phyloP scores from a whole-genome alignment of 2,329 filamentous ascomycete species.

The Ilyonectria destructans region DNA sequence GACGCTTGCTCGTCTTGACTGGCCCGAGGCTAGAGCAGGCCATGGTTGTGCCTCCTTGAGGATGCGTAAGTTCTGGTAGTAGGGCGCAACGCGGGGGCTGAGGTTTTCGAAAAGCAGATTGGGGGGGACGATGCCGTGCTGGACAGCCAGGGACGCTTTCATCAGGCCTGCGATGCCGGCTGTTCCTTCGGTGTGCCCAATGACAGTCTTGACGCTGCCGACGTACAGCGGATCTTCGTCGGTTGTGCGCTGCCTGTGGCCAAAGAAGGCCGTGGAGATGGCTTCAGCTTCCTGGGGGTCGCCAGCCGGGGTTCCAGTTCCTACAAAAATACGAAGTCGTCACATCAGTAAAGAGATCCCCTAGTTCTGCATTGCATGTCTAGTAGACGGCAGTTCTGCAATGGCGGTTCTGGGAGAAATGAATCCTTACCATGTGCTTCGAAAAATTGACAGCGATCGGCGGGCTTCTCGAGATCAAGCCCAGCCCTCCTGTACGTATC shows the following conservation, averaged over 20 bases:
- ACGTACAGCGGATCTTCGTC: constrained; percentile 18
- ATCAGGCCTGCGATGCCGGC: constrained; percentile 12
- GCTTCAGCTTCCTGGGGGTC: constrained; percentile 36
- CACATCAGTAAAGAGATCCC: too few species aligned
- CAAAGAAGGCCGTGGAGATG: constrained; percentile 20
- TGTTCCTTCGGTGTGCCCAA: constrained; percentile 30
- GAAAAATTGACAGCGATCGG: constrained; percentile 18
- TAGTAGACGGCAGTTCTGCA: too few species aligned
- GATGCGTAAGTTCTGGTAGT: neutral
- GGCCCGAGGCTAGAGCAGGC: too few species aligned
- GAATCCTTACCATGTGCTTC: constrained; percentile 35
- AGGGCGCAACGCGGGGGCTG: neutral
- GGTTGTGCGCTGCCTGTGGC: too few species aligned
- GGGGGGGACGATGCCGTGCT: neutral
- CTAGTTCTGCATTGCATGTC: too few species aligned
- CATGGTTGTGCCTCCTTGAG: too few species aligned
- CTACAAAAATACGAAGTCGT: too few species aligned
- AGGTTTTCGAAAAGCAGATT: constrained; percentile 1
- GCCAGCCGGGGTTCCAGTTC: constrained; percentile 35
- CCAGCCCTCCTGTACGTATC: constrained; percentile 8
- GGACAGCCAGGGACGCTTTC: neutral
- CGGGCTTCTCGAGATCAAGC: neutral
- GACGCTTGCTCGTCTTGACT: neutral
- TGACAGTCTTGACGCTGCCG: constrained; percentile 33
- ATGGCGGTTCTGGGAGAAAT: too few species aligned